Evolutionary conservation across 1,284 basidiomycete species (phyloP).

Genomic region (Schizophyllum commune): DNA sequence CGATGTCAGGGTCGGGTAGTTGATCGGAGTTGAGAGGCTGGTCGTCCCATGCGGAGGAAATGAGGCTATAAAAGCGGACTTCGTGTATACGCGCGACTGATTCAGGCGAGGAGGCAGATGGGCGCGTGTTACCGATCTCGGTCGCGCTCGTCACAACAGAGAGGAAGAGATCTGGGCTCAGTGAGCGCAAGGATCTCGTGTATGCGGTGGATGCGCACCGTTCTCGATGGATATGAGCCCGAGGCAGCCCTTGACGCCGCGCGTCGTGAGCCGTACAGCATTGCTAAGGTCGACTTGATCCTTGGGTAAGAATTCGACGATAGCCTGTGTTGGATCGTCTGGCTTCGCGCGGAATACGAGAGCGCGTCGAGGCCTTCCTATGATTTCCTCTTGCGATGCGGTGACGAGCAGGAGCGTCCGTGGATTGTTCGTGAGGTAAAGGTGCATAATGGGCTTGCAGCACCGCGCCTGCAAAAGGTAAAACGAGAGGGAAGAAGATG

Average conservation of each 20-base stretch:
- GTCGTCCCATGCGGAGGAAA: conserved; percentile 61
- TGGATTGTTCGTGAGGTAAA: conserved; percentile 60
- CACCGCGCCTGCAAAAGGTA: background rate
- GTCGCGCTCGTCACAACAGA: conserved; percentile 68
- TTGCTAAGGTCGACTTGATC: conserved; percentile 62
- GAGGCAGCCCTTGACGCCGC: conserved; percentile 73
- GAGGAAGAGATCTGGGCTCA: conserved; percentile 64
- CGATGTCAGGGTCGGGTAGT: conserved; percentile 37
- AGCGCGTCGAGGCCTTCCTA: conserved; percentile 49
- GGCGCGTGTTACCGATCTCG: conserved; percentile 73
- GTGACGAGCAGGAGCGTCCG: conserved; percentile 68
- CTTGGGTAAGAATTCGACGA: conserved; percentile 78
- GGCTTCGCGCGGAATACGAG: conserved; percentile 66
- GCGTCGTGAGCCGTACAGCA: conserved; percentile 54
- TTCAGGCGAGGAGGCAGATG: conserved; percentile 50
- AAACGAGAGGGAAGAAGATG: background rate
- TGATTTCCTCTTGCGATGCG: conserved; percentile 52
- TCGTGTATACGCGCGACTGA: conserved; percentile 69
- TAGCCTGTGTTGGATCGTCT: conserved; percentile 48
- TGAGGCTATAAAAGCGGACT: conserved; percentile 70
- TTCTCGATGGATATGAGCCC: conserved; percentile 68
- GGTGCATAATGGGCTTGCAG: conserved; percentile 45
- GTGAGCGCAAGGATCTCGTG: conserved; percentile 2
- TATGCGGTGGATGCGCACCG: conserved; percentile 32
- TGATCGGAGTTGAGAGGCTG: conserved; percentile 11